Conservation (phyloP, 208 protist species). For the Porcisia deanei region DNA sequence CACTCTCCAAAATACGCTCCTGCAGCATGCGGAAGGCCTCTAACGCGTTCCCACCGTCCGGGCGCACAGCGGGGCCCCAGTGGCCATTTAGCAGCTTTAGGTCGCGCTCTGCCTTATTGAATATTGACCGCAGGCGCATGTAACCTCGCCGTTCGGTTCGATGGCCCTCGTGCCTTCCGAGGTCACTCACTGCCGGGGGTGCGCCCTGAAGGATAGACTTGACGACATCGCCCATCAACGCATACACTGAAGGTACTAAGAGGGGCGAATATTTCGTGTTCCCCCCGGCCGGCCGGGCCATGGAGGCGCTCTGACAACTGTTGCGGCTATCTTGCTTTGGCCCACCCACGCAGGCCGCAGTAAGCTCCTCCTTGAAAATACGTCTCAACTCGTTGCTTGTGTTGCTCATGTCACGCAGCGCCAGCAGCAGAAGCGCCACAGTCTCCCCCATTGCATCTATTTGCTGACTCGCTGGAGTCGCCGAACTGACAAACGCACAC, state of each 20-base stretch:
- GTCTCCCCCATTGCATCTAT: background rate
- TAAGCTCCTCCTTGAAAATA: slow-evolving; percentile 2
- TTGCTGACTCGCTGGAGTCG: background rate
- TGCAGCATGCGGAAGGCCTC: slow-evolving; percentile 1
- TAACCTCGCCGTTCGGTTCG: background rate
- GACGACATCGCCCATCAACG: background rate
- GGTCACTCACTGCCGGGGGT: background rate
- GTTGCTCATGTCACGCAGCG: background rate
- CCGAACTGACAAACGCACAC: background rate
- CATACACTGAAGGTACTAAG: background rate
- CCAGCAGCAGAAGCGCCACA: slow-evolving; percentile 15
- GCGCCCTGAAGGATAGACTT: background rate
- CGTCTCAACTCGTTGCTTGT: background rate
- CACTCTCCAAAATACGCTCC: background rate
- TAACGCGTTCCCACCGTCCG: background rate
- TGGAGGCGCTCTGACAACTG: background rate
- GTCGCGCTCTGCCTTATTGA: background rate
- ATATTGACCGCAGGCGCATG: background rate
- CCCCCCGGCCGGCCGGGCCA: background rate
- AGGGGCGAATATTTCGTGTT: background rate
- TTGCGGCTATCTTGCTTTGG: background rate
- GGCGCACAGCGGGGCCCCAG: background rate
- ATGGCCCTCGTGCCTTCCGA: background rate
- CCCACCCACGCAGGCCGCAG: background rate
- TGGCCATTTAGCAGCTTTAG: background rate